Evolutionary conservation across 768 basidiomycete species (phyloP).

Genomic region (Boletus pseudopeckii): DNA sequence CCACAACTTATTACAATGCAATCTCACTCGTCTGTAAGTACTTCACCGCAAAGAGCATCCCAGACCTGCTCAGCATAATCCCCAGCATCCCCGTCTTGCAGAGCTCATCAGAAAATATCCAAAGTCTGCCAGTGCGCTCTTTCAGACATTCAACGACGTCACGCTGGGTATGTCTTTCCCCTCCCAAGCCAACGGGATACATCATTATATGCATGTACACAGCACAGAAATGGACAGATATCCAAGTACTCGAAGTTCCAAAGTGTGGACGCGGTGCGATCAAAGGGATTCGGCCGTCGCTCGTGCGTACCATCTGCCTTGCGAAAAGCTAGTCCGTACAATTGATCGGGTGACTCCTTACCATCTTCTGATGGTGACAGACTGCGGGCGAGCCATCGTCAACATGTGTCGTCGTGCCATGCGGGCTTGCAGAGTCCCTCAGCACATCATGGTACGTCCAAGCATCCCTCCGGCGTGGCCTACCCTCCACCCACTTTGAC

Average conservation of each 20-base stretch:
- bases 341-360: neutral
- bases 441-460: slow-evolving; percentile 55
- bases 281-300: slow-evolving; percentile 52
- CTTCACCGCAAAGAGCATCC: neutral
- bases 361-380: slow-evolving; percentile 27
- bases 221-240: slow-evolving; percentile 74
- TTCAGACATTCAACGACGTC: slow-evolving; percentile 77
- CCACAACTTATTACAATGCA: slow-evolving; percentile 14
- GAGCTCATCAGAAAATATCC: slow-evolving; percentile 59
- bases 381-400: slow-evolving; percentile 36
- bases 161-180: slow-evolving; percentile 45
- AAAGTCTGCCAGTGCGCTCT: slow-evolving; percentile 52
- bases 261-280: slow-evolving; percentile 54
- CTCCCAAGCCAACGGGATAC: neutral
- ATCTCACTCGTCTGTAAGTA: slow-evolving; percentile 25
- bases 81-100: slow-evolving; percentile 47
- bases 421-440: slow-evolving; percentile 61
- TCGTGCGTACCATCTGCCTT: slow-evolving; percentile 33
- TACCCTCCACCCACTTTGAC: neutral
- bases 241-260: slow-evolving; percentile 60
- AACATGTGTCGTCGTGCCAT: slow-evolving; percentile 52
- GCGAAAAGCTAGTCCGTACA: neutral
- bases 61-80: slow-evolving; percentile 1
- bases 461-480: too few relatives aligned
- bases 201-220: neutral